Evolutionary conservation across 2,329 filamentous ascomycete species (phyloP), one percentile per base, ranked within the genome.

Genomic region (Phaeosphaeriaceae sp.): DNA sequence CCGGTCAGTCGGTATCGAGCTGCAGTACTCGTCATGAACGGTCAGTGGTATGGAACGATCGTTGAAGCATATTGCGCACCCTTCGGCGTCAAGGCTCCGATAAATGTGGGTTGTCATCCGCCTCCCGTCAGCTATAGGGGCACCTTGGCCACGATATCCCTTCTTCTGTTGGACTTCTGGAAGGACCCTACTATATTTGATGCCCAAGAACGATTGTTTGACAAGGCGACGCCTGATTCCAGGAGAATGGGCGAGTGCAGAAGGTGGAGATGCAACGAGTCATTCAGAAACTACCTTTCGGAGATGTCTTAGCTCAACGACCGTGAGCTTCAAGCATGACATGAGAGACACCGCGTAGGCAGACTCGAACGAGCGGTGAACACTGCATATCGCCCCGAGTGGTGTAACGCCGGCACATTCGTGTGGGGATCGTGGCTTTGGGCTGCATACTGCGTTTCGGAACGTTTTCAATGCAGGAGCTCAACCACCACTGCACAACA

Each of bases 1-100:
- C 72, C 86, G 90, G 61, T 91, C 87, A 5, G 82, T 95, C 56
- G 92, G 92, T 13, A 78, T 95, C 56, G 91, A 94, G 79, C 83
- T 95, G 47, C 91, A 94, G 74, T 95, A 93, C 78, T 94, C 91
- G 11, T 93, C 90, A 23, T 93, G 81, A 89, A 68, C 65, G 67
- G 68, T 64, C 69, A 74, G 21, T 19, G 48, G 15, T 11, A 22
- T 17, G 8, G 49, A 17, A 6, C 35, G 15, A n/a, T n/a, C 6
- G 3, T 5, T n/a, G 15, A 13, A 8, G 15, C 4, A 5, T n/a
- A 40, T 3, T 40, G 35, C 13, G 35, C 35, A 40, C 35, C 15
- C 35, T 17, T 40, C 35, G 35, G 35, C 35, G 35, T 17, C 15
- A 7, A 17, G 3, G 15, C 35, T n/a, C 35, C 11, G 11, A n/a